phyloP scores from a whole-genome alignment of 352 stramenopile species.

The Phytopythium chamaehyphon region DNA sequence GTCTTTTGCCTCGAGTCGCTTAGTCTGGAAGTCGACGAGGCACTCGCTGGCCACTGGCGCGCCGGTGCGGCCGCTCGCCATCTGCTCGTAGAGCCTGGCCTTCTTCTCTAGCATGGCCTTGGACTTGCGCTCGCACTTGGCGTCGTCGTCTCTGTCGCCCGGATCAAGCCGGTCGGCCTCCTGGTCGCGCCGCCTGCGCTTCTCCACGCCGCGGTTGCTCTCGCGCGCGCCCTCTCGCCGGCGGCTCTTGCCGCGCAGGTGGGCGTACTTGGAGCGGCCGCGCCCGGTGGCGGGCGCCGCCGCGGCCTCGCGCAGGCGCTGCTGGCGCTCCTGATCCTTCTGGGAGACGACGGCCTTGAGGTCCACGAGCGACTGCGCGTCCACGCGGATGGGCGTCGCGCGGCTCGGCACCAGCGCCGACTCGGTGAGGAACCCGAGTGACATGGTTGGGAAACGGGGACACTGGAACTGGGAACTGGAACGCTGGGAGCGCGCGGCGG shows the following conservation, averaged over 20 bases:
- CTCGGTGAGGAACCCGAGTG: constrained; percentile 90
- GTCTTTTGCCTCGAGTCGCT: constrained; percentile 22
- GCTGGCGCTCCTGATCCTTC: constrained; percentile 76
- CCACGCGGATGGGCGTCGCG: constrained; percentile 85
- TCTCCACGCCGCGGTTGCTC: constrained; percentile 58
- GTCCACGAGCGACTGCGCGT: constrained; percentile 79
- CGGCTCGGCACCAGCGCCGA: constrained; percentile 89
- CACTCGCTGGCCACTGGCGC: constrained; percentile 24
- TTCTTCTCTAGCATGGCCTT: constrained; percentile 62
- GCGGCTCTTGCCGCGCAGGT: constrained; percentile 34
- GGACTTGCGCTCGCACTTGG: constrained; percentile 53
- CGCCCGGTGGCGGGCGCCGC: constrained; percentile 8
- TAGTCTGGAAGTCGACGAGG: constrained; percentile 70
- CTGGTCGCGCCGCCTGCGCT: constrained; percentile 47
- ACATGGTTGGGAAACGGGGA: constrained; percentile 43
- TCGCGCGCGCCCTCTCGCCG: constrained; percentile 18
- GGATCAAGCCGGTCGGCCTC: constrained; percentile 34
- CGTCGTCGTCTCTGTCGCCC: constrained; percentile 57
- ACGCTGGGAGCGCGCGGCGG: no score
- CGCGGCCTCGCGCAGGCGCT: constrained; percentile 36
- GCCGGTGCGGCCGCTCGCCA: constrained; percentile 28
- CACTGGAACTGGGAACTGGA: neutral
- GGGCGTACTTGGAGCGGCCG: constrained; percentile 31
- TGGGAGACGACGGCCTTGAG: constrained; percentile 80
- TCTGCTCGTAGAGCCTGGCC: constrained; percentile 70